Evolutionary conservation across 2,329 filamentous ascomycete genomes (phyloP), one percentile per base, ranked within the genome.

Genomic region (Coleophoma eucalyptorum): DNA sequence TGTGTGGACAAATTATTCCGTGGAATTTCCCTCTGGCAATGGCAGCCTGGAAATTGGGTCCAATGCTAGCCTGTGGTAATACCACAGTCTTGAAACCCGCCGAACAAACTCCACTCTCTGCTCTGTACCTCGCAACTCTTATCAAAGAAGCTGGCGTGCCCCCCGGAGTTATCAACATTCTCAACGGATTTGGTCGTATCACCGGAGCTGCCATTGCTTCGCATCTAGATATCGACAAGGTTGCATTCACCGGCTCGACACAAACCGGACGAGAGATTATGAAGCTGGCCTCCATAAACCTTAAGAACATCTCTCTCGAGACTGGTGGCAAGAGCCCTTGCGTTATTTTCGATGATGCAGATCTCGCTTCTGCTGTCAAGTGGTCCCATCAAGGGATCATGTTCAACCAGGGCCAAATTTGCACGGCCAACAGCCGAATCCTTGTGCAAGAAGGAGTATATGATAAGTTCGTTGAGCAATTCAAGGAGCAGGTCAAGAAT

Each of bases 11-110:
- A 64, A 86, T 86, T 62, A 86, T 87, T 57, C 83, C 83, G 20
- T 86, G 81, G 81, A 86, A 85, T 69, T 86, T 83, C 70, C 82
- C 82, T 5, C 67, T 85, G 7, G 74, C 78, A 56, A 84, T 84
- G 80, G 84, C 84, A 12, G 81, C 80, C 5, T 87, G 85, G 84
- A 89, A 90, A 62, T 76, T 91, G 2, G 87, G 85, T 11, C 87
- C 87, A 11, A 81, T 81, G 12, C 58, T 85, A 12, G 80, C 80
- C 12, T 70, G 74, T 37, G 80, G 79, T 50, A 84, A 84, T 63
- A 78, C 78, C 5, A 67, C 85, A 3, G 69, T 86, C 35, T 62
- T 86, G 41, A 86, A 86, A 69, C 75, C 81, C 1, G 80, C 82
- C 6, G 82, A 86, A 61, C 81, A 84, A 66, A 85, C 81, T 0